Evolutionary conservation across 202 grass and related monocot species (phyloP).

Genomic region (Zoysia matrella): DNA sequence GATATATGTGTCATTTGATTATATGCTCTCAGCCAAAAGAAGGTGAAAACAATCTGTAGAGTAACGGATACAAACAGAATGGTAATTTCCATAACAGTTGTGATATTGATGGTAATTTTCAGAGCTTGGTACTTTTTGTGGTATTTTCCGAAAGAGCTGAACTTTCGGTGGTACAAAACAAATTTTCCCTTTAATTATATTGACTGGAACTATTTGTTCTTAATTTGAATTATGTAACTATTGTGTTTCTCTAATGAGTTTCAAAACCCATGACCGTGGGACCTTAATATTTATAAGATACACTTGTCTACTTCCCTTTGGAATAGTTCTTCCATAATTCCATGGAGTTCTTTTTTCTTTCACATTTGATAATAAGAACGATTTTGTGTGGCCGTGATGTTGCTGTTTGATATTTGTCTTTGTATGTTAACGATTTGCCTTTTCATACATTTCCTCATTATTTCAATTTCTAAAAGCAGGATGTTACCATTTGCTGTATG

Average conservation of each 20-base stretch:
- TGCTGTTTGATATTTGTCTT: background rate
- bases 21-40: too few relatives aligned
- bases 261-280: background rate
- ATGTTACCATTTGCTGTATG: background rate
- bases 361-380: background rate
- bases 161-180: too few relatives aligned
- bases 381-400: background rate
- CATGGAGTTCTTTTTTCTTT: background rate
- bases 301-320: background rate
- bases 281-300: constrained; percentile 1
- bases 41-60: too few relatives aligned
- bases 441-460: background rate
- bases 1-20: too few relatives aligned
- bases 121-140: too few relatives aligned
- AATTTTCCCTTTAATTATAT: background rate
- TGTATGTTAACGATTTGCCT: background rate
- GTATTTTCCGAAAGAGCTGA: too few relatives aligned
- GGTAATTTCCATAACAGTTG: too few relatives aligned
- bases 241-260: background rate
- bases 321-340: background rate
- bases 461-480: constrained; percentile 1
- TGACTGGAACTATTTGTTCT: background rate
- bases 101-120: too few relatives aligned
- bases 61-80: too few relatives aligned
- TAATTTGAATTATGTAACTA: background rate